A percentile compares a stretch with the other conserved stretches of the same genome.
These are phyloP conservation scores for Botryotinia narcissicola DNA, from an alignment of 2,329 filamentous ascomycete genomes.

Conservation along the genomic window DNA sequence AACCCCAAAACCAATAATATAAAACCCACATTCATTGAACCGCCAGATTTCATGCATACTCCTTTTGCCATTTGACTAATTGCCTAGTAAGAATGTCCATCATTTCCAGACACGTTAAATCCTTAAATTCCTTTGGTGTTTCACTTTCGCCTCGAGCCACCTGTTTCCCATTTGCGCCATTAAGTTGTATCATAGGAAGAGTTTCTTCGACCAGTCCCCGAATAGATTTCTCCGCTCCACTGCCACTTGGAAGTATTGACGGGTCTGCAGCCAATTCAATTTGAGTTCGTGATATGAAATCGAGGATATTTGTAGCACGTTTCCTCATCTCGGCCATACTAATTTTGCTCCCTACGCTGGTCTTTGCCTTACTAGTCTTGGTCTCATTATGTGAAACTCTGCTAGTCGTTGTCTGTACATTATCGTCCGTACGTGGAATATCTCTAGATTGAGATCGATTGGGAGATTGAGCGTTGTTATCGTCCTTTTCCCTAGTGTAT, in stretches of 20 bases:
- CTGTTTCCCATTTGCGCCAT: constrained; percentile 41
- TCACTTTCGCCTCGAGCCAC: constrained; percentile 32
- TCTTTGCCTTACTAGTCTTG: constrained; percentile 37
- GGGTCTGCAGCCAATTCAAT: constrained; percentile 75
- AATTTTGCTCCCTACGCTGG: constrained; percentile 55
- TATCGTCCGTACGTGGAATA: constrained; percentile 43
- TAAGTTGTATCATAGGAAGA: constrained; percentile 39
- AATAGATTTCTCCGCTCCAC: constrained; percentile 39
- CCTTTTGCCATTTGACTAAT: constrained; percentile 41
- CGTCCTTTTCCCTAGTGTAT: constrained; percentile 74
- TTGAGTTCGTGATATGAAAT: constrained; percentile 87
- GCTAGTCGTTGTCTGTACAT: constrained; percentile 47
- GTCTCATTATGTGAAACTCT: constrained; percentile 40
- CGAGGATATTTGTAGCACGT: constrained; percentile 77
- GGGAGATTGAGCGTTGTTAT: constrained; percentile 53
- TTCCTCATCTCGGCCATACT: constrained; percentile 88
- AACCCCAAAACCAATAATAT: constrained; percentile 7
- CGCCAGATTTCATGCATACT: constrained; percentile 32
- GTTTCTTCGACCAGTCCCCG: constrained; percentile 37
- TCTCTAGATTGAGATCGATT: constrained; percentile 50
- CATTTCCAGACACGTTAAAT: constrained; percentile 53
- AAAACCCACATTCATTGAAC: background rate
- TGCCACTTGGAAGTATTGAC: constrained; percentile 41
- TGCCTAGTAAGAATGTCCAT: constrained; percentile 43
- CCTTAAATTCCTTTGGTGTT: constrained; percentile 61